Conservation (phyloP, 331 rosid species). For the Quercus phellos region DNA sequence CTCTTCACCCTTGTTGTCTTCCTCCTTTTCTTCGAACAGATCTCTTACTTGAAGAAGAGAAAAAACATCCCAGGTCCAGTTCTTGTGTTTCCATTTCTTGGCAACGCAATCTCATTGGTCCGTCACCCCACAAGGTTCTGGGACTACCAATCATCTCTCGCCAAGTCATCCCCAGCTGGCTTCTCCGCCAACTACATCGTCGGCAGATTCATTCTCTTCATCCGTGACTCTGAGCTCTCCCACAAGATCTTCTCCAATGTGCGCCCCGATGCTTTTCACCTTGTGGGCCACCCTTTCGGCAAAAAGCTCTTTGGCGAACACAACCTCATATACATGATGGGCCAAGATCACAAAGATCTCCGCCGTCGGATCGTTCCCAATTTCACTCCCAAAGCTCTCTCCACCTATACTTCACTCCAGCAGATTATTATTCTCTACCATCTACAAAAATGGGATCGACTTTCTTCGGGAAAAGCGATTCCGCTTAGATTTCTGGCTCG, state of each 20-base stretch:
- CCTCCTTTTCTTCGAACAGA: conserved; percentile 54
- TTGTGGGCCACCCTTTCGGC: conserved; percentile 89
- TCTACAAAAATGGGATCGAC: conserved; percentile 45
- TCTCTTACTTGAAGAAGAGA: conserved; percentile 55
- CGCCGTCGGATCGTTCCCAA: conserved; percentile 87
- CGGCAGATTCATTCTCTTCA: conserved; percentile 72
- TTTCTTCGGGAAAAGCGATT: conserved; percentile 17
- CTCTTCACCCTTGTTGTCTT: conserved; percentile 31
- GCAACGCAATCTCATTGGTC: conserved; percentile 62
- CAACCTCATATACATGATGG: conserved; percentile 80
- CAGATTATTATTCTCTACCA: conserved; percentile 66
- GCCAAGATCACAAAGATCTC: conserved; percentile 73
- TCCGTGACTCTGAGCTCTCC: conserved; percentile 71
- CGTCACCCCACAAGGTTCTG: conserved; percentile 60
- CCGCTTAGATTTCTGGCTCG: conserved; percentile 57
- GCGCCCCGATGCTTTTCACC: conserved; percentile 59
- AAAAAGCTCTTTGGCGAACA: conserved; percentile 87
- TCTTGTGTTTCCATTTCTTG: conserved; percentile 56
- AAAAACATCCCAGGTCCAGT: conserved; percentile 53
- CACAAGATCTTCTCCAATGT: conserved; percentile 81
- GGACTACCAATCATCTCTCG: conserved; percentile 55
- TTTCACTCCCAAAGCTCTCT: conserved; percentile 73
- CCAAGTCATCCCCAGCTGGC: conserved; percentile 48
- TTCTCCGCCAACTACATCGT: conserved; percentile 66
- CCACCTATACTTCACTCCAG: conserved; percentile 68